phyloP scores from a whole-genome alignment of 2,329 filamentous ascomycete species.

The Hypoxylon sp. region DNA sequence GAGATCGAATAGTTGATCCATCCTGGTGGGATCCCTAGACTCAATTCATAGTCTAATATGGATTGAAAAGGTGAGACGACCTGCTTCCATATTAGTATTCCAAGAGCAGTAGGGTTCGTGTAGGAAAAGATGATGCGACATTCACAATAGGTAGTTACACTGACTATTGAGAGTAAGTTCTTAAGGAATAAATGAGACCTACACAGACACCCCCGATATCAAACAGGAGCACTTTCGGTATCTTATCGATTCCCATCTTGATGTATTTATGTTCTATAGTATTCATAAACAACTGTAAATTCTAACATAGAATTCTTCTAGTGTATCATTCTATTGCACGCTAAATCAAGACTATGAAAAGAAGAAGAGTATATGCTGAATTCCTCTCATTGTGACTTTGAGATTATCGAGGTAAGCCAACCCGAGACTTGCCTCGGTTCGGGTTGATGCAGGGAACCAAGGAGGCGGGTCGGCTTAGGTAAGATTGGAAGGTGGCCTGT shows the following conservation, averaged over 20 bases:
- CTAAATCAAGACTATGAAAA: background rate
- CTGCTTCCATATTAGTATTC: conserved; percentile 62
- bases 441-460: conserved; percentile 15
- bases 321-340: background rate
- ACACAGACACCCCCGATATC: conserved; percentile 98
- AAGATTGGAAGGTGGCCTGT: conserved; percentile 38
- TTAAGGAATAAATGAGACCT: conserved; percentile 63
- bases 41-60: conserved; percentile 90
- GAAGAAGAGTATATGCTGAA: background rate
- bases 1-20: conserved; percentile 95
- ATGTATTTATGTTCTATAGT: conserved; percentile 13
- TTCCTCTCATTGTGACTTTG: conserved; percentile 1
- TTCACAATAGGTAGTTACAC: background rate
- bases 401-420: background rate
- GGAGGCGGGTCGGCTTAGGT: conserved; percentile 1
- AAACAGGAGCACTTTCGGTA: conserved; percentile 85
- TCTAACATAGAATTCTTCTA: background rate
- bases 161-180: background rate
- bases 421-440: conserved; percentile 32
- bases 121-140: background rate
- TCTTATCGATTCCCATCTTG: conserved; percentile 61
- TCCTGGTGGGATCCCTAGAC: conserved; percentile 82
- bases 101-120: too few species aligned
- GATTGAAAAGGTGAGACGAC: conserved; percentile 92
- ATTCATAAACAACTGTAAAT: background rate